A percentile compares a stretch with the other conserved stretches of the same genome.
Conservation (phyloP, 2,329 filamentous ascomycete species). For the Clathrospora elynae region DNA sequence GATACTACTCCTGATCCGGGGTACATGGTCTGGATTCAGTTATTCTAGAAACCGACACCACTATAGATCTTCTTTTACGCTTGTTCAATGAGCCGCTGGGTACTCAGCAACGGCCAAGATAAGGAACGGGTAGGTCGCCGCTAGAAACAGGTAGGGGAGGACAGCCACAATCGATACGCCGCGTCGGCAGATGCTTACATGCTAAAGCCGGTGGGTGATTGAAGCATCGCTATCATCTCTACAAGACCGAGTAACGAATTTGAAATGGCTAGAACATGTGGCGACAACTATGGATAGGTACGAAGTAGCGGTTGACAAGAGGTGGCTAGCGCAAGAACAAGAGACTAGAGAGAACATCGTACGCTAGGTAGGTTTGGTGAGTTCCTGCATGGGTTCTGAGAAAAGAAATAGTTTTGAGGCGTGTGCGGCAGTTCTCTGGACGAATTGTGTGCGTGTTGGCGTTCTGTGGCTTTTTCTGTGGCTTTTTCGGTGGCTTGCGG, state of each 20-base stretch:
- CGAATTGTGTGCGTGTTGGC: slow-evolving; percentile 3
- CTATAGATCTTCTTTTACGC: slow-evolving; percentile 4
- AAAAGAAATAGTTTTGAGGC: slow-evolving; percentile 2
- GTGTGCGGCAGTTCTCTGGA: not conserved
- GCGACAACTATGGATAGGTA: no score
- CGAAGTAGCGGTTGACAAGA: not conserved
- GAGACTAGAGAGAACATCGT: not conserved
- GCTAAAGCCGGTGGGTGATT: not conserved
- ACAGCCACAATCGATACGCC: slow-evolving; percentile 3
- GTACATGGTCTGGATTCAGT: slow-evolving; percentile 8
- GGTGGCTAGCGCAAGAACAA: not conserved
- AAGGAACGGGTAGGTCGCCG: not conserved
- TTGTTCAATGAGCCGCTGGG: not conserved
- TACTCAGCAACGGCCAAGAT: not conserved
- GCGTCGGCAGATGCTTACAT: slow-evolving; percentile 1
- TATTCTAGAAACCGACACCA: slow-evolving; percentile 1
- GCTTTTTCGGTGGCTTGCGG: no score
- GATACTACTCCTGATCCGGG: slow-evolving; percentile 8
- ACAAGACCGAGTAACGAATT: not conserved
- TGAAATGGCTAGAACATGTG: no score
- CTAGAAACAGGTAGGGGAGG: not conserved
- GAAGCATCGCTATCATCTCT: not conserved
- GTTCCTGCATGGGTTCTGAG: slow-evolving; percentile 5
- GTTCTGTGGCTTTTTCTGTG: slow-evolving; percentile 2
- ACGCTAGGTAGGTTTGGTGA: not conserved